phyloP scores from a whole-genome alignment of 331 rosid genomes.

The Malus hybrid region DNA sequence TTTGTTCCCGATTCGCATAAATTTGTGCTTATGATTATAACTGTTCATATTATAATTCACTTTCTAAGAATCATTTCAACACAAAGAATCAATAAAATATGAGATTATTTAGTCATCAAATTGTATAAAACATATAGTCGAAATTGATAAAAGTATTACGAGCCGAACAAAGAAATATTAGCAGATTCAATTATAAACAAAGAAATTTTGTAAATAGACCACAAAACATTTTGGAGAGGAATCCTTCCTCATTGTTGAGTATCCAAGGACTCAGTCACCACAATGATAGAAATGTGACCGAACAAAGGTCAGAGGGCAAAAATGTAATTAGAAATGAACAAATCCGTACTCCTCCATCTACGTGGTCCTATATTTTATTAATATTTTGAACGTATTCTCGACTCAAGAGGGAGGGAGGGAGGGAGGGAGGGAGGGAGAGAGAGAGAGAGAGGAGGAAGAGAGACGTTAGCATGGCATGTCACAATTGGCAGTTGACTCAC shows the following conservation, averaged over 20 bases:
- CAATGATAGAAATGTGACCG: neutral
- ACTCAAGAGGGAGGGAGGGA: neutral
- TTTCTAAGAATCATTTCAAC: too few species aligned
- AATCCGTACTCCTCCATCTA: constrained; percentile 4
- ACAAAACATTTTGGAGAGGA: neutral
- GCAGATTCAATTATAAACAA: neutral
- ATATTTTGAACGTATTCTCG: constrained; percentile 42
- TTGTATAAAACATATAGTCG: too few species aligned
- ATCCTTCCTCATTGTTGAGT: neutral
- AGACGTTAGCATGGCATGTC: constrained; percentile 72
- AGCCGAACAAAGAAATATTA: too few species aligned
- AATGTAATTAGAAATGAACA: neutral
- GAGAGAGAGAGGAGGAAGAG: neutral
- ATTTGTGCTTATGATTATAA: too few species aligned
- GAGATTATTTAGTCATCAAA: too few species aligned
- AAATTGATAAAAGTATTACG: too few species aligned
- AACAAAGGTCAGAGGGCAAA: neutral
- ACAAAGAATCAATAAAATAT: too few species aligned
- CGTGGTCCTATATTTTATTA: constrained; percentile 23
- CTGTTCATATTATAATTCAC: too few species aligned
- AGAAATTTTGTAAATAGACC: neutral
- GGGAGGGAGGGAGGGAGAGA: neutral
- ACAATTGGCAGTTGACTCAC: constrained; percentile 24
- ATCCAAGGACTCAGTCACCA: neutral
- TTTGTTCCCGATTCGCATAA: too few species aligned